These are phyloP conservation scores for Puccinellia tenuiflora DNA, from an alignment of 176 grass and related monocot genomes.

Conservation along the genomic window DNA sequence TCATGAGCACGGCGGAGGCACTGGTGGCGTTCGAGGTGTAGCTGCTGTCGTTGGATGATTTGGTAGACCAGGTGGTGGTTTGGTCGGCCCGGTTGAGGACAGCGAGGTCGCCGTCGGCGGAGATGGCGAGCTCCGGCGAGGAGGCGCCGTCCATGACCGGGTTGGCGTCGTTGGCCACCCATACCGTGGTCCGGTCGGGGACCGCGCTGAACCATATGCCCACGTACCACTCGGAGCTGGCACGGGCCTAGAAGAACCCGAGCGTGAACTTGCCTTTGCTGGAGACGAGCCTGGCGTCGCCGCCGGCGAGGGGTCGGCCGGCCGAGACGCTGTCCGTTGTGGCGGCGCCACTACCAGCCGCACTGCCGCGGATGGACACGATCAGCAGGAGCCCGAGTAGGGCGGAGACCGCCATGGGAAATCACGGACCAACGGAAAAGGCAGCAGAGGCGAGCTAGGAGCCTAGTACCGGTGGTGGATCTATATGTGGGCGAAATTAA, in stretches of 20 bases:
- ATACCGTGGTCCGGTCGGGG: constrained; percentile 18
- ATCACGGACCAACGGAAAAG: background rate
- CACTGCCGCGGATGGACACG: background rate
- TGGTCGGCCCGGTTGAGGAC: background rate
- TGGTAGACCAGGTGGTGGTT: constrained; percentile 31
- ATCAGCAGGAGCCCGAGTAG: background rate
- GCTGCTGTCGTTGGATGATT: background rate
- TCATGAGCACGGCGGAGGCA: constrained; percentile 21
- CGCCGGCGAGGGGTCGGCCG: background rate
- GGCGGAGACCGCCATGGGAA: background rate
- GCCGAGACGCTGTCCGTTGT: constrained; percentile 20
- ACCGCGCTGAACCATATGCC: constrained; percentile 46
- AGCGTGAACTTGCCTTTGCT: constrained; percentile 36
- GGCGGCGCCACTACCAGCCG: background rate
- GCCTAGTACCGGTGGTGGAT: background rate
- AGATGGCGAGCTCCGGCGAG: constrained; percentile 29
- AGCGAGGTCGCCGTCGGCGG: constrained; percentile 23
- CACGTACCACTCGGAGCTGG: constrained; percentile 23
- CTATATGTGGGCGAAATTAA: background rate
- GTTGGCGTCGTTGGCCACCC: constrained; percentile 31
- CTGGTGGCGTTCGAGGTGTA: background rate
- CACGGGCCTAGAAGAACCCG: constrained; percentile 33
- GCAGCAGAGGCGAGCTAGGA: background rate
- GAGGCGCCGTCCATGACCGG: constrained; percentile 12
- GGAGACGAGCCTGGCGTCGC: constrained; percentile 26